These are phyloP conservation scores for Colletotrichum karsti DNA, from an alignment of 2,329 filamentous ascomycete genomes.

Conservation along the genomic window DNA sequence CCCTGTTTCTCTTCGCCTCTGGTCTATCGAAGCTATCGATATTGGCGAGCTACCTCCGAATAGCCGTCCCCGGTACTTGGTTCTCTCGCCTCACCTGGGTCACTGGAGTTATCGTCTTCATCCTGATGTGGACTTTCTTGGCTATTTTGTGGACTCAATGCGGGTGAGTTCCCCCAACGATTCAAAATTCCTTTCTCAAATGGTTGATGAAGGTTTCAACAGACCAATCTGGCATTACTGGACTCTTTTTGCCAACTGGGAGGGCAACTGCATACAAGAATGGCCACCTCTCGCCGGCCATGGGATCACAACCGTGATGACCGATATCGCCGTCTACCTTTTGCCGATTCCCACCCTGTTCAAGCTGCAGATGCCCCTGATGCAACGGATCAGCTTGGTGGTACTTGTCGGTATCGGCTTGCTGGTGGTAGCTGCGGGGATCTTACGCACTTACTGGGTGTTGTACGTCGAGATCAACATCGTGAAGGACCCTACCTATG, in stretches of 20 bases:
- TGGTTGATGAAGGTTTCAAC: not conserved
- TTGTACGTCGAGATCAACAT: slow-evolving; percentile 35
- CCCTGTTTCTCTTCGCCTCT: slow-evolving; percentile 48
- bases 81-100: slow-evolving; percentile 42
- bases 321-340: slow-evolving; percentile 46
- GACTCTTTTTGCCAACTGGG: slow-evolving; percentile 29
- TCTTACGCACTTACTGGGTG: slow-evolving; percentile 47
- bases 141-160: slow-evolving; percentile 47
- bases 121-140: slow-evolving; percentile 41
- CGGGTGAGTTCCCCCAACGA: slow-evolving; percentile 33
- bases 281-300: slow-evolving; percentile 38
- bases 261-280: slow-evolving; percentile 41
- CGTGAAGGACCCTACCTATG: slow-evolving; percentile 42
- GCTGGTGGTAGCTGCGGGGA: slow-evolving; percentile 45
- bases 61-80: slow-evolving; percentile 42
- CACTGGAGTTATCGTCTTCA: slow-evolving; percentile 37
- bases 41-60: slow-evolving; percentile 47
- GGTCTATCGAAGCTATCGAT: slow-evolving; percentile 49
- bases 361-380: slow-evolving; percentile 39
- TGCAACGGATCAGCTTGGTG: slow-evolving; percentile 44
- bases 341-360: slow-evolving; percentile 46
- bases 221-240: slow-evolving; percentile 38
- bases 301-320: slow-evolving; percentile 40
- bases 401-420: slow-evolving; percentile 46
- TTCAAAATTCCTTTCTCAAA: not conserved